A percentile compares a stretch with the other conserved stretches of the same genome.
Evolutionary conservation across 78 protist species (phyloP).

Genomic region (Pigoraptor vietnamica): DNA sequence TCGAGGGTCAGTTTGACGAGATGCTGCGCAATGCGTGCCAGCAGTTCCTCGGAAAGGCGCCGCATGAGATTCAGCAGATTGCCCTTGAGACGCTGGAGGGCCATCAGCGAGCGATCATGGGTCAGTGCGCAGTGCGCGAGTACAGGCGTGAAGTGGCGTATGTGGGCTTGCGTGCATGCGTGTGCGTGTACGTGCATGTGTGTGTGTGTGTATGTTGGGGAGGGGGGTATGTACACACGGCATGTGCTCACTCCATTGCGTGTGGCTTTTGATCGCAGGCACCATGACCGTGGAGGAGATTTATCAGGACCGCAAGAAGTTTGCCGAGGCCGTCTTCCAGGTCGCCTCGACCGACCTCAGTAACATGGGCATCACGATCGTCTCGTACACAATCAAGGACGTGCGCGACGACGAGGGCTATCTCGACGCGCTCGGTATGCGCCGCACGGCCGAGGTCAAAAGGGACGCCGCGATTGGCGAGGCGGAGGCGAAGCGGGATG

Average conservation of each 20-base stretch:
- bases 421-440: constrained; percentile 17
- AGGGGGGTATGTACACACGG: too few relatives aligned
- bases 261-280: neutral
- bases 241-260: too few relatives aligned
- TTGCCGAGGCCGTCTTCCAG: constrained; percentile 19
- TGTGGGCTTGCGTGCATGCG: neutral
- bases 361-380: constrained; percentile 32
- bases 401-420: constrained; percentile 10
- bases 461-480: constrained; percentile 30
- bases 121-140: too few relatives aligned
- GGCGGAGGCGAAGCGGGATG: constrained; percentile 27
- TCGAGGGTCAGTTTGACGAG: neutral
- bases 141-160: neutral
- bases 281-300: constrained; percentile 29
- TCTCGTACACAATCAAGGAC: constrained; percentile 36
- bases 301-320: constrained; percentile 31
- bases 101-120: constrained; percentile 51
- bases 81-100: constrained; percentile 26
- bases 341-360: constrained; percentile 21
- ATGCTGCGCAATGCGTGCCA: neutral
- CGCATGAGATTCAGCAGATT: neutral
- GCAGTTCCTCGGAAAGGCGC: constrained; percentile 24
- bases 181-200: too few relatives aligned
- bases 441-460: constrained; percentile 35
- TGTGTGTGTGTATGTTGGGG: too few relatives aligned